These are phyloP conservation scores for Rhytidiadelphus loreus DNA, from an alignment of 225 moss, liverwort and hornwort genomes.

Conservation along the genomic window DNA sequence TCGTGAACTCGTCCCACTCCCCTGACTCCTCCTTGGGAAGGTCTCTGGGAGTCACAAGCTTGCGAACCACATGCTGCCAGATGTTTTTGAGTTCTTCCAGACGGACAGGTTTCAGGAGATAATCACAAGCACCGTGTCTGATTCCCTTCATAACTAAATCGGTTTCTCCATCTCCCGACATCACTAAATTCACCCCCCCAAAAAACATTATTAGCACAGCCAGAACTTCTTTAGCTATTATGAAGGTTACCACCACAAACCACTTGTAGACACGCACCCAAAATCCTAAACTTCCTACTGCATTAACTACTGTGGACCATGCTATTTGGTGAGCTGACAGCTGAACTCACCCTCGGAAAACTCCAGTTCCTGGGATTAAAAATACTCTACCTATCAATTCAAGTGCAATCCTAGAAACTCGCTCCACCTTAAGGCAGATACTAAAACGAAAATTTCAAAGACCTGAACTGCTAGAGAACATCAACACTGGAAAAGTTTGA, in stretches of 20 bases:
- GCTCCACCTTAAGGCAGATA: neutral
- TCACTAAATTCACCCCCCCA: slow-evolving; percentile 39
- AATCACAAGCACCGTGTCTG: slow-evolving; percentile 89
- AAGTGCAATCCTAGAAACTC: neutral
- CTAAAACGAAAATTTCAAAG: neutral
- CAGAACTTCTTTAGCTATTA: neutral
- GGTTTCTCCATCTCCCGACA: slow-evolving; percentile 94
- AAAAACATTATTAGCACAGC: neutral
- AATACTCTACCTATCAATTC: neutral
- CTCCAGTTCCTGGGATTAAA: neutral
- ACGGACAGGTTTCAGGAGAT: slow-evolving; percentile 84
- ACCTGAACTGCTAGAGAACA: neutral
- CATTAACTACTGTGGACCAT: neutral
- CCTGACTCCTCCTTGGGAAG: slow-evolving; percentile 59
- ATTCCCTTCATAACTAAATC: slow-evolving; percentile 95
- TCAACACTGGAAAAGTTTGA: neutral
- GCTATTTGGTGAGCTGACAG: neutral
- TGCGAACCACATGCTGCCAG: slow-evolving; percentile 96
- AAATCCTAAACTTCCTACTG: neutral
- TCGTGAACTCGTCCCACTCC: slow-evolving; percentile 55
- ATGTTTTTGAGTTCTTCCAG: slow-evolving; percentile 87
- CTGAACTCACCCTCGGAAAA: neutral
- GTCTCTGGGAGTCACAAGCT: slow-evolving; percentile 59
- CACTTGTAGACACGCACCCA: neutral
- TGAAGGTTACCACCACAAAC: neutral